A percentile compares a stretch with the other conserved stretches of the same genome.
Conservation (phyloP, 2,329 filamentous ascomycete species). For the Trichoderma afroharzianum region DNA sequence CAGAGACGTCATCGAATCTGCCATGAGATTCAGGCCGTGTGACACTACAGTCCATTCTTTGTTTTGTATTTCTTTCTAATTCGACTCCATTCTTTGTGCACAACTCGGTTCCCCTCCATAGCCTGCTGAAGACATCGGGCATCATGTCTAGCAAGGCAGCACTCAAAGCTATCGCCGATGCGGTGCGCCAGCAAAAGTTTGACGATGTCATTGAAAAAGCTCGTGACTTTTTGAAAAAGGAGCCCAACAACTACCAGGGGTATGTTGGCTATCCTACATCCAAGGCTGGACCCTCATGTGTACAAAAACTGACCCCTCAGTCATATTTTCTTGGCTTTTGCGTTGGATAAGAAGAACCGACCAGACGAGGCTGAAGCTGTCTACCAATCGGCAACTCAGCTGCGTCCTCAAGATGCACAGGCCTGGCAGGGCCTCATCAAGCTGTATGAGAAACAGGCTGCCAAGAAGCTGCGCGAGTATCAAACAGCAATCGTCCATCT, state of each 20-base stretch:
- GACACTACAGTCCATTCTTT: neutral
- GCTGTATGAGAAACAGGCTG: constrained; percentile 75
- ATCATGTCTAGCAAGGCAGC: constrained; percentile 58
- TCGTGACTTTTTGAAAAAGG: constrained; percentile 64
- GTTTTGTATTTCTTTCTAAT: neutral
- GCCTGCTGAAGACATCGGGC: neutral
- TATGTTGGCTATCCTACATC: constrained; percentile 32
- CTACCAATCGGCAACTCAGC: constrained; percentile 67
- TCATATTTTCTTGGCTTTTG: constrained; percentile 83
- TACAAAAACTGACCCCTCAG: constrained; percentile 38
- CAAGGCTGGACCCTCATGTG: neutral
- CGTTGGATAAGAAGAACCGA: constrained; percentile 71
- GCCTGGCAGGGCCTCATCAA: constrained; percentile 88
- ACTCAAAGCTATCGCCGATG: constrained; percentile 76
- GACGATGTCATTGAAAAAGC: constrained; percentile 70
- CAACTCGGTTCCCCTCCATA: neutral
- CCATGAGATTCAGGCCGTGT: neutral
- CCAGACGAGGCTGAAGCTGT: constrained; percentile 70
- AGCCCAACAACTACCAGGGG: constrained; percentile 79
- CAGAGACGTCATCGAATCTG: neutral
- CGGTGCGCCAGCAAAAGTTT: constrained; percentile 75
- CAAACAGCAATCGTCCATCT: constrained; percentile 69
- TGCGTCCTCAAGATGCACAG: constrained; percentile 73
- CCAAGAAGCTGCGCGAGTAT: constrained; percentile 68
- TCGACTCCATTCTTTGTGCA: neutral